phyloP scores from a whole-genome alignment of 345 rosid genomes.

The Aethionema arabicum region DNA sequence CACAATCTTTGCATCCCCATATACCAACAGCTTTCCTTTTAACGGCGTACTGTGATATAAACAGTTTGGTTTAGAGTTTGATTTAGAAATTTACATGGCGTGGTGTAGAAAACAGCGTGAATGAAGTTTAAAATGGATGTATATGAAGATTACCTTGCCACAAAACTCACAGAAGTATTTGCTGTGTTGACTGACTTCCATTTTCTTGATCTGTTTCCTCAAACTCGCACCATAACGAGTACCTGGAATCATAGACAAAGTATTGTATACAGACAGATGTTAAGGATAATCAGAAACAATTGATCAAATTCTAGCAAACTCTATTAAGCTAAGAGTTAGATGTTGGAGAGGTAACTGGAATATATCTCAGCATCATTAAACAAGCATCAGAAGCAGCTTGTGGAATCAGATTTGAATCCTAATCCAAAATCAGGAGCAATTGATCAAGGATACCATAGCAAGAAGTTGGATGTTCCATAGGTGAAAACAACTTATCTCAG shows the following conservation, averaged over 20 bases:
- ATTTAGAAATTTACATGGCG: too few species aligned
- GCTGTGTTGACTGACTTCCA: constrained; percentile 81
- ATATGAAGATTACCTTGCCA: constrained; percentile 53
- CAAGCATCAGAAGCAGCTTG: too few species aligned
- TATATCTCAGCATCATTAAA: too few species aligned
- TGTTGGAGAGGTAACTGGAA: too few species aligned
- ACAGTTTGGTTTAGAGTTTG: too few species aligned
- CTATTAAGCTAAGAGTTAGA: neutral
- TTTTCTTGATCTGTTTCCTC: constrained; percentile 81
- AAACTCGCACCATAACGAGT: constrained; percentile 85
- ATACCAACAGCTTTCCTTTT: constrained; percentile 96
- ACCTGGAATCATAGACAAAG: constrained; percentile 35
- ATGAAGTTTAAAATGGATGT: neutral
- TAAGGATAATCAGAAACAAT: too few species aligned
- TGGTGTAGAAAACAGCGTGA: too few species aligned
- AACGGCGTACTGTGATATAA: constrained; percentile 58
- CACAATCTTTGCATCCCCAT: constrained; percentile 98
- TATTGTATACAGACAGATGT: too few species aligned
- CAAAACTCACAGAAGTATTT: constrained; percentile 83
- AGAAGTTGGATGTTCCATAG: too few species aligned
- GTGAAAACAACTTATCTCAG: neutral
- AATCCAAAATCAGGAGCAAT: neutral
- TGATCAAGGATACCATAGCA: too few species aligned
- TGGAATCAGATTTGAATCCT: neutral
- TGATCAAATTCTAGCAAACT: constrained; percentile 4